These are phyloP conservation scores for Acorus gramineus DNA, from an alignment of 106 monocot genomes.

Conservation along the genomic window DNA sequence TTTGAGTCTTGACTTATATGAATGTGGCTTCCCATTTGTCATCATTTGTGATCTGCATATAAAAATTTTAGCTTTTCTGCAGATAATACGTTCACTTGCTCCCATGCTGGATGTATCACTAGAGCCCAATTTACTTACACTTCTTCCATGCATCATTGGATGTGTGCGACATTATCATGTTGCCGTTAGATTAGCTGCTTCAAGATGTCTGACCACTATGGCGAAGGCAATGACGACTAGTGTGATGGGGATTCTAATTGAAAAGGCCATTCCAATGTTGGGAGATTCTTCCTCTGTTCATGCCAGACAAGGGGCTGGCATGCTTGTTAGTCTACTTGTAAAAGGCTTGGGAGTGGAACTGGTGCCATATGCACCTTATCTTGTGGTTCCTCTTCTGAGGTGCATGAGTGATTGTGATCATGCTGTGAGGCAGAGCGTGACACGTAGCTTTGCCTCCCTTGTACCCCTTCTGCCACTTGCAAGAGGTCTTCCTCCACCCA, in stretches of 20 bases:
- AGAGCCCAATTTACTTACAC: constrained; percentile 50
- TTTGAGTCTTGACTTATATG: too few species aligned
- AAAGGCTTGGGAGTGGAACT: constrained; percentile 70
- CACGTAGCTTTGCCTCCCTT: constrained; percentile 93
- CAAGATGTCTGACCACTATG: constrained; percentile 87
- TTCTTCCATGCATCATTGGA: constrained; percentile 78
- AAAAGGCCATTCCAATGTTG: constrained; percentile 78
- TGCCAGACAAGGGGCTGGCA: constrained; percentile 90
- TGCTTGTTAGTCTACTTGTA: constrained; percentile 86
- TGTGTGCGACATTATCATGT: constrained; percentile 68
- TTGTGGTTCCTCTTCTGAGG: constrained; percentile 89
- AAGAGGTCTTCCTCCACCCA: constrained; percentile 55
- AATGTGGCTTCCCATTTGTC: too few species aligned
- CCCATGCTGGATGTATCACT: constrained; percentile 44
- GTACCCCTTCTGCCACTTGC: constrained; percentile 88
- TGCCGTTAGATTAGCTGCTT: constrained; percentile 91
- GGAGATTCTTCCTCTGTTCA: constrained; percentile 53
- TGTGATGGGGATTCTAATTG: constrained; percentile 73
- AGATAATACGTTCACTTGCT: constrained; percentile 78
- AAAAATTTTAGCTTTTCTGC: background rate
- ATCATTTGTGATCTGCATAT: too few species aligned
- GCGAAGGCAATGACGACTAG: constrained; percentile 67
- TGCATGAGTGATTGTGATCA: constrained; percentile 85
- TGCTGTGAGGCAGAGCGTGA: constrained; percentile 81
- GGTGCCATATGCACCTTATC: constrained; percentile 86